Evolutionary conservation across 495 filamentous ascomycete genomes (phyloP).

Genomic region (Xanthoparmelia taractica): DNA sequence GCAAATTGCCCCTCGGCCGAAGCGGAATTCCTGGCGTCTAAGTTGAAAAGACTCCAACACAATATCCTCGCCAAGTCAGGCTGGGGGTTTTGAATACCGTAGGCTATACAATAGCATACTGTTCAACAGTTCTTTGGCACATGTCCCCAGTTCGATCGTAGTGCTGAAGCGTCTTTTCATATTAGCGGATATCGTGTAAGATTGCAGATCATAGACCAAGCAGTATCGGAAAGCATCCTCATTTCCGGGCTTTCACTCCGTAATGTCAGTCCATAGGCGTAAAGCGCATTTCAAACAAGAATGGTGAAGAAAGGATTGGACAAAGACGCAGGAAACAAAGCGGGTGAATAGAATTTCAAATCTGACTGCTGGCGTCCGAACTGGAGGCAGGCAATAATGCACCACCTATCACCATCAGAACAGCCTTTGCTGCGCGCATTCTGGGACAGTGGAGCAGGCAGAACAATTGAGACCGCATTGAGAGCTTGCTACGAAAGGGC

Average conservation of each 20-base stretch:
- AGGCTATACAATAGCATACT: background rate
- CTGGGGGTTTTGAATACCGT: background rate
- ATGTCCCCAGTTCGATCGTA: background rate
- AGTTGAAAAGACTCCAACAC: background rate
- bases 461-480: background rate
- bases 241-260: too few relatives aligned
- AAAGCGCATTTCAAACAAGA: background rate
- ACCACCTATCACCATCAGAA: background rate
- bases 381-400: background rate
- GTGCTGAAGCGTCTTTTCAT: background rate
- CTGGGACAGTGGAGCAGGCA: background rate
- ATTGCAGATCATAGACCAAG: background rate
- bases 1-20: background rate
- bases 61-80: background rate
- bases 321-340: background rate
- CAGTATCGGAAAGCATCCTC: background rate
- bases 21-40: background rate
- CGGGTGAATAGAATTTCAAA: background rate
- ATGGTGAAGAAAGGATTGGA: background rate
- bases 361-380: background rate
- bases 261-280: background rate
- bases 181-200: background rate
- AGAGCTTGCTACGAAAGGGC: background rate
- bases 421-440: background rate
- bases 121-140: background rate